A percentile compares a stretch with the other conserved stretches of the same genome.
These are phyloP conservation scores for Apiospora rasikravindrae DNA, from an alignment of 2,329 filamentous ascomycete species.

Conservation along the genomic window DNA sequence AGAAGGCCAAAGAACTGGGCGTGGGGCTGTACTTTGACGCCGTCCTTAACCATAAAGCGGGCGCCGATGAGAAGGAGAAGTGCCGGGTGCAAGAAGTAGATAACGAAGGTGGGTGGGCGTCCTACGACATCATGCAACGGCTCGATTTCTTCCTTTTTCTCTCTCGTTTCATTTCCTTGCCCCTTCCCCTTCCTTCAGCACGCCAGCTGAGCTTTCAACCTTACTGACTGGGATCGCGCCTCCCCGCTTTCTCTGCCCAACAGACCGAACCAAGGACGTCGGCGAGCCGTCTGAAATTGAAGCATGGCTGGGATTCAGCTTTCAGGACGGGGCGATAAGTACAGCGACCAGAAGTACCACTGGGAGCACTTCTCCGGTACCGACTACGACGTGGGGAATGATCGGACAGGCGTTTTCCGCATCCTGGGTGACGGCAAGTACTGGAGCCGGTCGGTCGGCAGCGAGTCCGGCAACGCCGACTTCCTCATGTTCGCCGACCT, in stretches of 20 bases:
- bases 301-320: slow-evolving; percentile 71
- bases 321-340: slow-evolving; percentile 62
- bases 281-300: too few relatives aligned
- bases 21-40: slow-evolving; percentile 71
- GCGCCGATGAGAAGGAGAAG: slow-evolving; percentile 66
- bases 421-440: slow-evolving; percentile 61
- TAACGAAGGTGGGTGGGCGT: slow-evolving; percentile 34
- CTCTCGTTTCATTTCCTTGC: too few relatives aligned
- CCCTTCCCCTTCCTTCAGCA: too few relatives aligned
- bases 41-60: slow-evolving; percentile 75
- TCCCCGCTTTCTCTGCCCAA: too few relatives aligned
- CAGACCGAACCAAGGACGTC: too few relatives aligned
- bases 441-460: slow-evolving; percentile 58
- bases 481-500: slow-evolving; percentile 41
- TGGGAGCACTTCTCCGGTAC: slow-evolving; percentile 71
- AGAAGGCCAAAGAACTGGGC: slow-evolving; percentile 54
- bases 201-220: too few relatives aligned
- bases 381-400: slow-evolving; percentile 63
- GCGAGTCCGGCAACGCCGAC: slow-evolving; percentile 60
- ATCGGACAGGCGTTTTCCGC: slow-evolving; percentile 67
- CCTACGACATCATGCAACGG: too few relatives aligned
- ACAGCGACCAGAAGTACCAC: slow-evolving; percentile 67
- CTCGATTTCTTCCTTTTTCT: too few relatives aligned
- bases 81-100: slow-evolving; percentile 66
- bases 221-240: too few relatives aligned